Conservation (phyloP, 176 grass and related monocot genomes). For the Poa annua region DNA sequence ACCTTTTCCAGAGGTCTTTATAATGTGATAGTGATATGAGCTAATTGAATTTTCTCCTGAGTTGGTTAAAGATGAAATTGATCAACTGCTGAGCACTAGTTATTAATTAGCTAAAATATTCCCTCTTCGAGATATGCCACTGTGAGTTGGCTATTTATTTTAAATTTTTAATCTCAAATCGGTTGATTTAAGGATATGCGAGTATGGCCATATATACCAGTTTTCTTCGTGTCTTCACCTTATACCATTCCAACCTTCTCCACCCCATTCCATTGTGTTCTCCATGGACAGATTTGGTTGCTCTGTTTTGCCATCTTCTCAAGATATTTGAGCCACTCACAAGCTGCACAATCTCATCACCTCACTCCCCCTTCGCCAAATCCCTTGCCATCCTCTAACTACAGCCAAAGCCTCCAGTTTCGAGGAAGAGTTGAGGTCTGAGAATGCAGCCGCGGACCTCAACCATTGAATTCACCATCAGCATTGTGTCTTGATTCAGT, state of each 20-base stretch:
- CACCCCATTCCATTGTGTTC: constrained; percentile 4
- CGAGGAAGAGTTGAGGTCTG: neutral
- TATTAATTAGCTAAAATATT: neutral
- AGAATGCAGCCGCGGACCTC: neutral
- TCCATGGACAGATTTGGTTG: constrained; percentile 3
- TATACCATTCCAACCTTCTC: neutral
- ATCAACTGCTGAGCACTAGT: neutral
- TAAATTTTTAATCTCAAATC: neutral
- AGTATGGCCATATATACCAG: neutral
- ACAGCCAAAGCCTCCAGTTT: neutral
- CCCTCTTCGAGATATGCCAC: constrained; percentile 8
- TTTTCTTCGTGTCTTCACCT: constrained; percentile 1
- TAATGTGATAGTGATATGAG: neutral
- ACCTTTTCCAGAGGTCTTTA: neutral
- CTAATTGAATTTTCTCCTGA: constrained; percentile 2
- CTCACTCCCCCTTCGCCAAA: neutral
- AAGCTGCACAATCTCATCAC: neutral
- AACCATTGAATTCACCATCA: constrained; percentile 15
- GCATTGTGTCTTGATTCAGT: neutral
- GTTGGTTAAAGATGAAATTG: neutral
- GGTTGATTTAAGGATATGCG: neutral
- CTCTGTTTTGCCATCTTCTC: neutral
- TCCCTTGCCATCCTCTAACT: neutral
- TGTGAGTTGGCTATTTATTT: neutral
- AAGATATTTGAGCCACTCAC: neutral